phyloP scores from a whole-genome alignment of 1,139 yeast genomes.

The Suhomyces taliae region DNA sequence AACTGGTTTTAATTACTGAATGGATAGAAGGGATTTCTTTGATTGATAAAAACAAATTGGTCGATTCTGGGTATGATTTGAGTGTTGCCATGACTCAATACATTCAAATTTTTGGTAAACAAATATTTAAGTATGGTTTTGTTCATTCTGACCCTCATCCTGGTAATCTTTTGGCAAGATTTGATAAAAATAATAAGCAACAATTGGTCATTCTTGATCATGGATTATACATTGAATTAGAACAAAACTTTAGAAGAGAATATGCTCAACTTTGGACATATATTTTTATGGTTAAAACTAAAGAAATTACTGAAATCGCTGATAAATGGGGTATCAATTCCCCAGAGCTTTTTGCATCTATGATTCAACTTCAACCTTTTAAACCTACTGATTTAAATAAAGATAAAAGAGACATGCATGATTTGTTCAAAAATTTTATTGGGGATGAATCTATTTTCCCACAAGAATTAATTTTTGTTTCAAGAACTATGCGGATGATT shows the following conservation, averaged over 20 bases:
- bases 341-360: constrained; percentile 61
- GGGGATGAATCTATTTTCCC: constrained; percentile 69
- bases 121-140: constrained; percentile 72
- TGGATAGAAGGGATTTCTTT: constrained; percentile 75
- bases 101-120: constrained; percentile 59
- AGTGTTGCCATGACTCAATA: constrained; percentile 51
- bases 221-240: constrained; percentile 63
- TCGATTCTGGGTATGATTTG: constrained; percentile 42
- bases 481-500: constrained; percentile 72
- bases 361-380: constrained; percentile 53
- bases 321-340: constrained; percentile 71
- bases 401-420: constrained; percentile 20
- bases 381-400: constrained; percentile 13
- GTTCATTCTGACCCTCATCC: constrained; percentile 87
- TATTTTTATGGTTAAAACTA: constrained; percentile 52
- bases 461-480: constrained; percentile 60
- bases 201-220: constrained; percentile 73
- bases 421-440: constrained; percentile 43
- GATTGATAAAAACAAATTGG: constrained; percentile 44
- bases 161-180: constrained; percentile 65
- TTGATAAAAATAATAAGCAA: constrained; percentile 40
- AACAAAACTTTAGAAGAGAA: constrained; percentile 51
- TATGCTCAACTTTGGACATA: constrained; percentile 66
- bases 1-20: constrained; percentile 61
- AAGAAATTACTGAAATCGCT: constrained; percentile 51